Percentiles rank a stretch among this genome's conserved stretches.
Evolutionary conservation across 148 eudicot genomes (phyloP).

Genomic region (Chenopodium quinoa): DNA sequence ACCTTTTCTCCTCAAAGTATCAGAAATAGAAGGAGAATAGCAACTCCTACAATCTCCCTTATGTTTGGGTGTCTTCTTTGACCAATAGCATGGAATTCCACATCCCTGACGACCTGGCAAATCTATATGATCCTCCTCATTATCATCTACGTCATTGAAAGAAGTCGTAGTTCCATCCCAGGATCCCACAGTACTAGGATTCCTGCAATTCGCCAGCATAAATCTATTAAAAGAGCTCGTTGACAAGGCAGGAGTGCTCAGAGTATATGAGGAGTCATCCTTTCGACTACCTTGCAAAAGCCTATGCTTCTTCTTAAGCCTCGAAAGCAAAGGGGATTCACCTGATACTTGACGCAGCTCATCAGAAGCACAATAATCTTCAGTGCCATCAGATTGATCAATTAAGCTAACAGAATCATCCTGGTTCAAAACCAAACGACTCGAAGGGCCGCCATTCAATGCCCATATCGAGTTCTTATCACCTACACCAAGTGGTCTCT

Average conservation of each 20-base stretch:
- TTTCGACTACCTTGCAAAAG: constrained; percentile 52
- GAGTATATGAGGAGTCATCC: constrained; percentile 70
- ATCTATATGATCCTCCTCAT: constrained; percentile 58
- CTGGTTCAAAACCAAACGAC: constrained; percentile 36
- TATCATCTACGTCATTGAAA: constrained; percentile 62
- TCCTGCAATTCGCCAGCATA: constrained; percentile 38
- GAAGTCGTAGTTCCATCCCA: constrained; percentile 84
- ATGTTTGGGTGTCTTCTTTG: constrained; percentile 73
- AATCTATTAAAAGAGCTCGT: constrained; percentile 71
- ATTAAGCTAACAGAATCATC: constrained; percentile 59
- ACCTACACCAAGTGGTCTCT: constrained; percentile 32
- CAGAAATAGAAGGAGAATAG: constrained; percentile 89
- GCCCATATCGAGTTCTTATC: constrained; percentile 36
- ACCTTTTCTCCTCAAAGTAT: constrained; percentile 72
- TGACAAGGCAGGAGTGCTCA: constrained; percentile 93
- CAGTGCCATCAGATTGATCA: constrained; percentile 69
- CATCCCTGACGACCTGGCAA: constrained; percentile 83
- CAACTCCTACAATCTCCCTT: constrained; percentile 62
- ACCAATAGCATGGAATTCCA: constrained; percentile 95
- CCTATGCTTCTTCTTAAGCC: constrained; percentile 55
- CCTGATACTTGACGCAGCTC: constrained; percentile 48
- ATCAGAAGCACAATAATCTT: constrained; percentile 57
- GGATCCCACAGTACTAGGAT: constrained; percentile 73
- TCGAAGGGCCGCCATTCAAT: constrained; percentile 33
- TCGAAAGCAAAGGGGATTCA: constrained; percentile 65